These are phyloP conservation scores for Chalciporus piperatus DNA, from an alignment of 768 basidiomycete species.

Conservation along the genomic window DNA sequence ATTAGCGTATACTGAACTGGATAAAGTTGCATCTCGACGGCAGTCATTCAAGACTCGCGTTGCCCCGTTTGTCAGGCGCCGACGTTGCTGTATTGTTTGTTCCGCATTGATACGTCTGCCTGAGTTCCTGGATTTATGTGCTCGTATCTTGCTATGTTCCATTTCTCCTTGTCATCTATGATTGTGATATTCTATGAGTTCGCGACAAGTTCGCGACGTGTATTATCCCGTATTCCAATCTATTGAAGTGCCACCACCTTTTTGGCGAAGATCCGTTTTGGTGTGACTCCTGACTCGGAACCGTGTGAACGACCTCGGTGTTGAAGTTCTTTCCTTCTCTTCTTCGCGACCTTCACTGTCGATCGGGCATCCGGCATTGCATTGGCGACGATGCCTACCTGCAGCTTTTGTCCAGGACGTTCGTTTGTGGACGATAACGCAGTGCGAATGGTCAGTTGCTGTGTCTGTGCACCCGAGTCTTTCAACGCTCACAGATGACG, in stretches of 20 bases:
- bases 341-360: not conserved
- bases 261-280: not conserved
- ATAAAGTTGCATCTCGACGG: conserved; percentile 51
- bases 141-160: not conserved
- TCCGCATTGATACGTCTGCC: conserved; percentile 44
- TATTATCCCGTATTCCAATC: too few relatives aligned
- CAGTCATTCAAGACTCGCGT: conserved; percentile 42
- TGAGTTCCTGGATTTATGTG: conserved; percentile 3
- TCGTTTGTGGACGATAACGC: conserved; percentile 10
- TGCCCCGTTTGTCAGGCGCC: conserved; percentile 56
- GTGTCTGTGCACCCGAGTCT: not conserved
- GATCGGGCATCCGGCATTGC: not conserved
- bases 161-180: not conserved
- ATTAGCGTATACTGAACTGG: conserved; percentile 1
- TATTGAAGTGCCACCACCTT: not conserved
- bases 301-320: not conserved
- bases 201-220: too few relatives aligned
- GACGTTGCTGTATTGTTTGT: conserved; percentile 54
- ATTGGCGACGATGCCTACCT: conserved; percentile 17
- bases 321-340: not conserved
- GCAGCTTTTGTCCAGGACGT: conserved; percentile 17
- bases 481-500: not conserved
- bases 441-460: conserved; percentile 15
- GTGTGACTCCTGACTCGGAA: not conserved
- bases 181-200: not conserved